phyloP scores from a whole-genome alignment of 176 grass and related monocot species.

The Aegilops longissima region DNA sequence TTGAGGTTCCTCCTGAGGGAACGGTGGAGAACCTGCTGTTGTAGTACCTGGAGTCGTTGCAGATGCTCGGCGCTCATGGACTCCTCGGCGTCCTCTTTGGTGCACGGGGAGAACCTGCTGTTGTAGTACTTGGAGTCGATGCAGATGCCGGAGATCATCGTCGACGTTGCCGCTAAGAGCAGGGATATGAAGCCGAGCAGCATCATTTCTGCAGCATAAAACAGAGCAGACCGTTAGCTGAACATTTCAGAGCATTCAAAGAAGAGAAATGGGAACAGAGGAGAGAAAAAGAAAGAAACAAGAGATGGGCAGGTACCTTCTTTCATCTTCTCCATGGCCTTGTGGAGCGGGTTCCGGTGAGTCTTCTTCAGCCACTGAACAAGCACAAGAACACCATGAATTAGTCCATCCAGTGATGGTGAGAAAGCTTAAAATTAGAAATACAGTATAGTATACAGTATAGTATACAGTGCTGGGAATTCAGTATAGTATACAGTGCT shows the following conservation, averaged over 20 bases:
- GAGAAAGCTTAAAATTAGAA: background rate
- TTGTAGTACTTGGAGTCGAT: constrained; percentile 84
- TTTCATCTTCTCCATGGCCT: constrained; percentile 98
- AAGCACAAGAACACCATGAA: background rate
- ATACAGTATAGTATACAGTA: too few species aligned
- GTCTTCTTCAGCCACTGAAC: constrained; percentile 93
- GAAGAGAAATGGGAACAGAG: background rate
- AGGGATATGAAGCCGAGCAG: constrained; percentile 95
- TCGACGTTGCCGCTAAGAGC: constrained; percentile 77
- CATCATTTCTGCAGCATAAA: constrained; percentile 78
- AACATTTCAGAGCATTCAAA: background rate
- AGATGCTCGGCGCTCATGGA: constrained; percentile 26
- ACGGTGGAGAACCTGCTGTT: background rate
- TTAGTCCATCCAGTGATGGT: background rate
- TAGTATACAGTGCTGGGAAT: too few species aligned
- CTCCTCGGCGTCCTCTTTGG: constrained; percentile 61
- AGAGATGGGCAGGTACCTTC: constrained; percentile 49
- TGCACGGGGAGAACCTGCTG: constrained; percentile 82
- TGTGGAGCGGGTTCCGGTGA: constrained; percentile 75
- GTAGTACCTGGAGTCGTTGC: too few species aligned
- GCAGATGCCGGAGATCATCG: constrained; percentile 86
- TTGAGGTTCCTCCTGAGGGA: constrained; percentile 59
- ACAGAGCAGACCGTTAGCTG: background rate
- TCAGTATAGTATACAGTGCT: background rate
- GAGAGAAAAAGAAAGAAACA: background rate